Evolutionary conservation across 2,329 filamentous ascomycete species (phyloP).

Genomic region (Ophiostoma ips): DNA sequence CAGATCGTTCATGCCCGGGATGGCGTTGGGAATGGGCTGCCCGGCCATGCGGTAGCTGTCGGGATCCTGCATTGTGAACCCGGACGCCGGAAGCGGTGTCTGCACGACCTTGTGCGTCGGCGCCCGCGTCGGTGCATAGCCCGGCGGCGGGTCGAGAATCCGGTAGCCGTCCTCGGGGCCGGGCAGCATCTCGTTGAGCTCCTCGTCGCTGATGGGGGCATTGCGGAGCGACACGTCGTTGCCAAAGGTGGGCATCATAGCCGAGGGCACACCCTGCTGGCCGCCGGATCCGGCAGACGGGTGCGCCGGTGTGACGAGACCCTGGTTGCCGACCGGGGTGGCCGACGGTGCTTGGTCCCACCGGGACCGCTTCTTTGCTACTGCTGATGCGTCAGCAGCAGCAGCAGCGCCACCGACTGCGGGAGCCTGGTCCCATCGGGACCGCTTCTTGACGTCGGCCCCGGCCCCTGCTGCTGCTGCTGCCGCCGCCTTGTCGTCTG

Average conservation of each 20-base stretch:
- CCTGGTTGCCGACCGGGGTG: conserved; percentile 58
- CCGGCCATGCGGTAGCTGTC: conserved; percentile 70
- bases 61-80: conserved; percentile 96
- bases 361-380: conserved; percentile 59
- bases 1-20: conserved; percentile 86
- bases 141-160: conserved; percentile 76
- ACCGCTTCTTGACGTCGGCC: conserved; percentile 57
- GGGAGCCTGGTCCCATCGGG: conserved; percentile 78
- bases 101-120: conserved; percentile 62
- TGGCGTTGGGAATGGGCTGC: conserved; percentile 87
- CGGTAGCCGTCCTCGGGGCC: conserved; percentile 85
- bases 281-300: conserved; percentile 40
- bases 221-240: conserved; percentile 70
- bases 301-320: conserved; percentile 67
- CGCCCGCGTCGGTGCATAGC: conserved; percentile 73
- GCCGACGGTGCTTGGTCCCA: conserved; percentile 80
- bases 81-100: conserved; percentile 60
- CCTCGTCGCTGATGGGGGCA: conserved; percentile 77
- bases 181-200: conserved; percentile 82
- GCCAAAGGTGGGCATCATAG: conserved; percentile 43
- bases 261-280: conserved; percentile 29
- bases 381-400: conserved; percentile 28
- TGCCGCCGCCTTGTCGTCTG: conserved; percentile 26
- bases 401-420: conserved; percentile 34
- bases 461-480: conserved; percentile 12